A percentile compares a stretch with the other conserved stretches of the same genome.
Evolutionary conservation across 768 basidiomycete species (phyloP).

Genomic region (Mycena capillaripes): DNA sequence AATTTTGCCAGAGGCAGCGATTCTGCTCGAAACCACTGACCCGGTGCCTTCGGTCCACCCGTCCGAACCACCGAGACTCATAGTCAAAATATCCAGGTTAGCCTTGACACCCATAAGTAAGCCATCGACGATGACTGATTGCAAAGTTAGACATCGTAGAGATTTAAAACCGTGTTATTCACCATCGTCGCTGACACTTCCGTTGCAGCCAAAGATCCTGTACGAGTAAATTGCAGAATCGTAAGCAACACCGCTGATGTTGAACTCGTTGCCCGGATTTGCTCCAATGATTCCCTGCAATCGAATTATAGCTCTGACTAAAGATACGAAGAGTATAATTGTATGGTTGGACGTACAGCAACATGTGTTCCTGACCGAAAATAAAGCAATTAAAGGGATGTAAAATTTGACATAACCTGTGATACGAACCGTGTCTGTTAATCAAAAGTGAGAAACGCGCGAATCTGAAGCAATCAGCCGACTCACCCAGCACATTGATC

Average conservation of each 20-base stretch:
- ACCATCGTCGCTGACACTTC: conserved; percentile 67
- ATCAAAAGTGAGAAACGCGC: conserved; percentile 3
- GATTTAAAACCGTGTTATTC: conserved; percentile 28
- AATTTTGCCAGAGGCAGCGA: conserved; percentile 69
- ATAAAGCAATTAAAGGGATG: conserved; percentile 29
- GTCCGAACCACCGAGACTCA: conserved; percentile 73
- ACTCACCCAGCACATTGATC: conserved; percentile 62
- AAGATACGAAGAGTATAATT: background rate
- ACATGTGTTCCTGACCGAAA: conserved; percentile 69
- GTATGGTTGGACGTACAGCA: conserved; percentile 48
- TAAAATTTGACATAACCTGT: background rate
- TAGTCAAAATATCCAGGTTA: conserved; percentile 72
- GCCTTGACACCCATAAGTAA: conserved; percentile 65
- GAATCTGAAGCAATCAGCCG: background rate
- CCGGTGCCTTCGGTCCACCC: conserved; percentile 74
- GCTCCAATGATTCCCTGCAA: conserved; percentile 73
- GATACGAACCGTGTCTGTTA: conserved; percentile 24
- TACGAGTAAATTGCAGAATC: conserved; percentile 67
- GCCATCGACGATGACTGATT: conserved; percentile 59
- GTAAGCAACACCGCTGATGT: conserved; percentile 80
- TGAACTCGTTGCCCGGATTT: conserved; percentile 70
- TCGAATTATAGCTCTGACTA: conserved; percentile 39
- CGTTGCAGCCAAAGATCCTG: conserved; percentile 73
- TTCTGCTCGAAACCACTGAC: conserved; percentile 70
- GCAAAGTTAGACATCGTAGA: background rate